Evolutionary conservation across 495 filamentous ascomycete species (phyloP).

Genomic region (Thozetella sp.): DNA sequence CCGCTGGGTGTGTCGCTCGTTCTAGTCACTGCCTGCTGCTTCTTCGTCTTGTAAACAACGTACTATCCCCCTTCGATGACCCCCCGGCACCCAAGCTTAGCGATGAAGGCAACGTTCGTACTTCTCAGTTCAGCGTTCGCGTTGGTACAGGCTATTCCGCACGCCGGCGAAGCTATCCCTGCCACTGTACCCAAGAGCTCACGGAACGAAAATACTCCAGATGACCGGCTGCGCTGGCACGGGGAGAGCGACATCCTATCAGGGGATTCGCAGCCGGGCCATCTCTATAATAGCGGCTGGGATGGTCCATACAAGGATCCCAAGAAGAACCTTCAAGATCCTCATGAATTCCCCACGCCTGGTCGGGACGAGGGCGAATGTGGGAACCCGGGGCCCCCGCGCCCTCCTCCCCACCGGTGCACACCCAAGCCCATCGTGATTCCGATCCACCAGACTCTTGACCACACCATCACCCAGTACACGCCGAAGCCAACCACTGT

Average conservation of each 20-base stretch:
- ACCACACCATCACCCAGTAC: neutral
- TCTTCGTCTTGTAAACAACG: neutral
- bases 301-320: neutral
- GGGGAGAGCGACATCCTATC: no score
- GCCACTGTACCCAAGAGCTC: neutral
- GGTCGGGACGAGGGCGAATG: neutral
- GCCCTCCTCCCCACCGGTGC: neutral
- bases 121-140: neutral
- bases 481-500: neutral
- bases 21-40: neutral
- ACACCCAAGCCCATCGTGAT: neutral
- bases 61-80: no score
- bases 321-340: no score
- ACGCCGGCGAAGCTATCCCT: neutral
- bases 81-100: no score
- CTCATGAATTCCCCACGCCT: neutral
- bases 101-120: neutral
- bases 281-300: neutral
- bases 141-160: neutral
- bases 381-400: neutral
- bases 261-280: no score
- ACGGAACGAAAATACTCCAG: neutral
- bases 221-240: no score
- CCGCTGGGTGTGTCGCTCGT: neutral
- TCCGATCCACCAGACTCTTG: neutral